Evolutionary conservation across 306 rosid species (phyloP).

Genomic region (Canavalia ensiformis): DNA sequence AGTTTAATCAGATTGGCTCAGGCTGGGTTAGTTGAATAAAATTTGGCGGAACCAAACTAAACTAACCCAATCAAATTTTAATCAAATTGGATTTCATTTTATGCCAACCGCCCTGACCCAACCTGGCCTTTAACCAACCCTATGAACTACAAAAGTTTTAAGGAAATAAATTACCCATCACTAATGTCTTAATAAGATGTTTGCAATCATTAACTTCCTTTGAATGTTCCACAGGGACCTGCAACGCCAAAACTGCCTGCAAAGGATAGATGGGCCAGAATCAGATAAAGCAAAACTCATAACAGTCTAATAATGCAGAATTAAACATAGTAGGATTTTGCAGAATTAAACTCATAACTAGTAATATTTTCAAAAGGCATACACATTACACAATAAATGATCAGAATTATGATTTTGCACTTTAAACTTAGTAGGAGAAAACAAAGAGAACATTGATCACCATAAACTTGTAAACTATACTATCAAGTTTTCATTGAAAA

Average conservation of each 20-base stretch:
- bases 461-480: neutral
- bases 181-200: constrained; percentile 93
- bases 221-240: constrained; percentile 88
- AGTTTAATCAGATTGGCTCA: neutral
- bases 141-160: constrained; percentile 17
- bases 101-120: neutral
- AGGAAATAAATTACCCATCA: constrained; percentile 83
- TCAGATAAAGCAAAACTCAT: constrained; percentile 38
- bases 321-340: neutral
- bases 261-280: constrained; percentile 49
- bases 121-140: neutral
- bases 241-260: constrained; percentile 98
- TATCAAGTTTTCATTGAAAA: constrained; percentile 15
- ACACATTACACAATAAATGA: constrained; percentile 27
- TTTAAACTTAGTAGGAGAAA: constrained; percentile 13
- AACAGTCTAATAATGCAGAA: neutral
- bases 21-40: neutral
- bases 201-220: constrained; percentile 97
- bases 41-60: neutral
- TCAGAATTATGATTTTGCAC: neutral
- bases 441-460: neutral
- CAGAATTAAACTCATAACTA: constrained; percentile 6
- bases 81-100: neutral
- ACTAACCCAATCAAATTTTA: neutral
- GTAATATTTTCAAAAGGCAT: neutral